These are phyloP conservation scores for Talaromyces sp. DNA, from an alignment of 2,329 filamentous ascomycete genomes.

Conservation along the genomic window DNA sequence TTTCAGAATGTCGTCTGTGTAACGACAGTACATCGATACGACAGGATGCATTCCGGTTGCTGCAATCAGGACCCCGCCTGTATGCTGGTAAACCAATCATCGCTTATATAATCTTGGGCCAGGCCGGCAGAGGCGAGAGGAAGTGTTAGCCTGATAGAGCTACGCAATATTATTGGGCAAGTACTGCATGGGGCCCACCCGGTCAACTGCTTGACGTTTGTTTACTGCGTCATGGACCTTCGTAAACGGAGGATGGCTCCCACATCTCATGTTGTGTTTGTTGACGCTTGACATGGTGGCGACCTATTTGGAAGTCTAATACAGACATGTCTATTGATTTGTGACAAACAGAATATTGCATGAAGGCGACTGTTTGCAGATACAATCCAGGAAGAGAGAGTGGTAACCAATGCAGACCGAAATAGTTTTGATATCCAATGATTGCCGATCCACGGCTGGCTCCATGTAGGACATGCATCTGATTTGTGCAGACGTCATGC, in stretches of 20 bases:
- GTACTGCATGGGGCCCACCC: background rate
- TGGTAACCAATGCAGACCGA: background rate
- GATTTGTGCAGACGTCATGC: background rate
- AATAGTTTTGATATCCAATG: background rate
- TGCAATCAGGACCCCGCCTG: background rate
- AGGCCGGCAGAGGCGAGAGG: background rate
- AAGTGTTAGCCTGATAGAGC: background rate
- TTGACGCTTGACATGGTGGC: no score
- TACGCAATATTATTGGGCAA: background rate
- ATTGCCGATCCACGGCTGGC: background rate
- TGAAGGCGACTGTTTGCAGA: background rate
- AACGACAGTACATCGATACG: background rate
- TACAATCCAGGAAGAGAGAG: no score
- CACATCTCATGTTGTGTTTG: background rate
- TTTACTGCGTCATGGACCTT: constrained; percentile 5
- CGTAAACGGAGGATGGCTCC: no score
- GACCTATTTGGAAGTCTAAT: no score
- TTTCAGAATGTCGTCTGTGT: background rate
- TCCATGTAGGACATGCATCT: background rate
- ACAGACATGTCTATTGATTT: no score
- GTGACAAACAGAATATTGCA: no score
- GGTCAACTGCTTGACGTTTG: background rate
- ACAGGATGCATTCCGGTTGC: background rate
- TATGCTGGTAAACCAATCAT: background rate
- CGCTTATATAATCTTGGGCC: background rate